A percentile compares a stretch with the other conserved stretches of the same genome.
Evolutionary conservation across 2,329 filamentous ascomycete genomes (phyloP).

Genomic region (Penicillium sp.): DNA sequence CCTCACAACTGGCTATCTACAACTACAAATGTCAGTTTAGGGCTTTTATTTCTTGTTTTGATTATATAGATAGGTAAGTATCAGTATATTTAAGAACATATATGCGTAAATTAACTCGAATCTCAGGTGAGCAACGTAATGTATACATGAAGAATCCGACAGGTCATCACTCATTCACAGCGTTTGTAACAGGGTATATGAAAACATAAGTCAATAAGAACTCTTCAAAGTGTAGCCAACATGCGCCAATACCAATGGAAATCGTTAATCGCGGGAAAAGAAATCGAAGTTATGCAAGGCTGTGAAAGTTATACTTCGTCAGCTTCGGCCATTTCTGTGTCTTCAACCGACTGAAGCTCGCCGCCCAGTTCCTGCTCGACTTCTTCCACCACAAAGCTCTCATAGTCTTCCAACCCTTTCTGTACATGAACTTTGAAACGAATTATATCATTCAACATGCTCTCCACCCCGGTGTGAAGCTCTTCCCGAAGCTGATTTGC

Average conservation of each 20-base stretch:
- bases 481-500: constrained; percentile 87
- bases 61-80: too few species aligned
- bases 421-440: constrained; percentile 98
- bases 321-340: constrained; percentile 17
- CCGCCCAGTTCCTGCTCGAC: constrained; percentile 78
- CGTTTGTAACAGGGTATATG: constrained; percentile 10
- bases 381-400: constrained; percentile 88
- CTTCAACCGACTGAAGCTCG: constrained; percentile 48
- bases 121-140: neutral
- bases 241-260: constrained; percentile 7
- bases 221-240: constrained; percentile 1
- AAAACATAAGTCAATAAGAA: constrained; percentile 11
- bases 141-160: constrained; percentile 2
- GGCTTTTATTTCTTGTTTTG: neutral
- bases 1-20: neutral
- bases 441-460: constrained; percentile 94
- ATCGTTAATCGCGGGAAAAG: neutral
- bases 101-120: neutral
- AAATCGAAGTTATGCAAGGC: neutral
- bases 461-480: constrained; percentile 94
- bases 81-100: neutral
- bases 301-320: constrained; percentile 1
- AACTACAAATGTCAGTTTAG: neutral
- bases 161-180: constrained; percentile 14
- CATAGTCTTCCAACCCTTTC: constrained; percentile 87